These are phyloP conservation scores for Lepidium africanum DNA, from an alignment of 345 rosid species.

Conservation along the genomic window DNA sequence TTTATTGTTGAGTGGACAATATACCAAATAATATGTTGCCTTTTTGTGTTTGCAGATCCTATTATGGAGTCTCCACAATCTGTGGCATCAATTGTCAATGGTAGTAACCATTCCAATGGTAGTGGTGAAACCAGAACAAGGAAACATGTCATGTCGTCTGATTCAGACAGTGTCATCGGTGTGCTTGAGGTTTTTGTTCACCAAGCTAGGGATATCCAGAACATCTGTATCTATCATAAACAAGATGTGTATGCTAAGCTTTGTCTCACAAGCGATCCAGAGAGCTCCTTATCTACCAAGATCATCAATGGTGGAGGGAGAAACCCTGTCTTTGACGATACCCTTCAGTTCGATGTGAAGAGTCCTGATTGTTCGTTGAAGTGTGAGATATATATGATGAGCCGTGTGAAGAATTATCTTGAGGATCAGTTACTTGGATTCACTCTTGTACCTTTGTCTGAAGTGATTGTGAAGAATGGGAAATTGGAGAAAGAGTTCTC, in stretches of 20 bases:
- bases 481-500: conserved; percentile 81
- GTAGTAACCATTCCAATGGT: conserved; percentile 34
- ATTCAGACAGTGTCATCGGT: conserved; percentile 42
- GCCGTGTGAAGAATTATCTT: conserved; percentile 93
- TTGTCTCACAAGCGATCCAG: conserved; percentile 72
- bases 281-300: conserved; percentile 61
- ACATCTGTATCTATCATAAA: conserved; percentile 98
- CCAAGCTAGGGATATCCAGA: conserved; percentile 94
- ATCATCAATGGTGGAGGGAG: conserved; percentile 97
- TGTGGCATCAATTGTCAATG: conserved; percentile 66
- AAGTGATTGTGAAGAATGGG: conserved; percentile 61
- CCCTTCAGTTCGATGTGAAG: conserved; percentile 50
- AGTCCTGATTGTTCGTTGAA: conserved; percentile 68
- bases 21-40: neutral
- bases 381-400: conserved; percentile 96
- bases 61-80: conserved; percentile 94
- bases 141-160: conserved; percentile 16
- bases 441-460: conserved; percentile 84
- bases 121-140: conserved; percentile 32
- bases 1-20: neutral
- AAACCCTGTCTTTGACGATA: conserved; percentile 92
- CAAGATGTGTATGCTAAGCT: conserved; percentile 99
- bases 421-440: conserved; percentile 95
- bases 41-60: conserved; percentile 16
- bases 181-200: conserved; percentile 71